Evolutionary conservation across 345 rosid genomes (phyloP).

Genomic region (Iberis pinnata): DNA sequence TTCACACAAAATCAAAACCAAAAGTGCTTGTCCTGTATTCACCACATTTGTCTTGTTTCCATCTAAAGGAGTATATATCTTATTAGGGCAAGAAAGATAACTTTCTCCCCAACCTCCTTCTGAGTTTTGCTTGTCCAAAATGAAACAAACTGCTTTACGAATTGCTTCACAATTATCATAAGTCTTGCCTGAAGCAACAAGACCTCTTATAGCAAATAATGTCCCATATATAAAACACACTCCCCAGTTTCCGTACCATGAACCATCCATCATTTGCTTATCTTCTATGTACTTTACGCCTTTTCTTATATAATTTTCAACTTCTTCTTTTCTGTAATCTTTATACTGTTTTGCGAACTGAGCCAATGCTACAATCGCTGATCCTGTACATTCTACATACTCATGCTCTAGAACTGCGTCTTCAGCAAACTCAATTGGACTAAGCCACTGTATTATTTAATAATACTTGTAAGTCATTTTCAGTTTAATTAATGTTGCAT

Average conservation of each 20-base stretch:
- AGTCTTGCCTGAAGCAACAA: conserved; percentile 43
- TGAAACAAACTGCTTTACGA: conserved; percentile 45
- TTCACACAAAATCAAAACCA: conserved; percentile 15
- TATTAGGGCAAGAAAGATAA: conserved; percentile 45
- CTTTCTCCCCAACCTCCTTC: conserved; percentile 80
- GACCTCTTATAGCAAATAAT: conserved; percentile 46
- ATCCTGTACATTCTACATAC: conserved; percentile 52
- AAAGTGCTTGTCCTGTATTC: conserved; percentile 16
- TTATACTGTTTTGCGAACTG: conserved; percentile 44
- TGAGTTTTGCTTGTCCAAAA: conserved; percentile 40
- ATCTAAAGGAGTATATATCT: conserved; percentile 24
- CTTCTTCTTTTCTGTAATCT: conserved; percentile 38
- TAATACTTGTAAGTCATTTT: too few species aligned
- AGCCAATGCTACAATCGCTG: conserved; percentile 24
- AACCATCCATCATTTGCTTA: conserved; percentile 47
- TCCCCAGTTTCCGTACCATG: conserved; percentile 76
- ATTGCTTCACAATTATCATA: conserved; percentile 30
- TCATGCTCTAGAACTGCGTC: conserved; percentile 14
- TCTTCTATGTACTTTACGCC: conserved; percentile 39
- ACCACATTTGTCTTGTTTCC: conserved; percentile 9
- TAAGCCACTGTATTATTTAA: conserved; percentile 23
- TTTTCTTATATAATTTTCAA: conserved; percentile 37
- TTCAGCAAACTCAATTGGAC: conserved; percentile 15
- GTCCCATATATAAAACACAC: conserved; percentile 57
- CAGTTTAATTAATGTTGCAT: too few species aligned